Base-by-base conservation (phyloP, 2,329 filamentous ascomycete genomes). In the Paradendryphiella salina region DNA sequence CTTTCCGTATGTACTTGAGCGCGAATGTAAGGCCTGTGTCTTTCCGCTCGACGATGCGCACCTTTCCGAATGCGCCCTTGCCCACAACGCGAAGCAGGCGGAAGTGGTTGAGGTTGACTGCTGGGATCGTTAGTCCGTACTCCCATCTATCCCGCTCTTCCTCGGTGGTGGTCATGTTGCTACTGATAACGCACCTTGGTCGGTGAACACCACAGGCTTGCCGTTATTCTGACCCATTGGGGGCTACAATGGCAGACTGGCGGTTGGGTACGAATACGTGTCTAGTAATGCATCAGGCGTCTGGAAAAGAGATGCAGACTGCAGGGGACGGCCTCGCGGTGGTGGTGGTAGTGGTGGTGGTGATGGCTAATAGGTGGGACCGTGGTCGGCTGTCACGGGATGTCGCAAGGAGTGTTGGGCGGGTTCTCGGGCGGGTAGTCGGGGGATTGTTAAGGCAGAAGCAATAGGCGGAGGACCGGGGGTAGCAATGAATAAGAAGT, bases 81-180 rank as follows among this genome's bases (percentile, higher is more conserved):
- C 94, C 94, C 63, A 99, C 94, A 58, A 99, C 94, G 70, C 94
- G 87, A 60, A 97, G 79, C 48, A 99, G 82, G 61, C 93, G 89
- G 76, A 99, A 99, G 76, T 99, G 94, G 71, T 96, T 96, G 65
- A 99, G 86, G 74, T 93, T 97, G 65, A 96, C 94, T 96, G 65
- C 35, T 58, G 55, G 58, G 13, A 50, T 45, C 11, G 55, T 65
- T 53, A 61, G 60, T 37, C 53, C 15, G 17, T 23, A n/a, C 45
- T 33, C 39, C 13, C 38, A 17, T 26, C 17, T 7, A 10, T 14
- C 43, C 43, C 40, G 32, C 23, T 26, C 36, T 9, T n/a, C n/a
- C 36, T 15, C 36, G 20, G 23, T 26, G 3, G 23, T n/a, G 23
- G 11, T 5, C 5, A 17, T 18, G 5, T 6, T 39, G 34, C 31